Evolutionary conservation across 306 rosid species (phyloP), one percentile per base, ranked within the genome.

Genomic region (Prunus mongolica): DNA sequence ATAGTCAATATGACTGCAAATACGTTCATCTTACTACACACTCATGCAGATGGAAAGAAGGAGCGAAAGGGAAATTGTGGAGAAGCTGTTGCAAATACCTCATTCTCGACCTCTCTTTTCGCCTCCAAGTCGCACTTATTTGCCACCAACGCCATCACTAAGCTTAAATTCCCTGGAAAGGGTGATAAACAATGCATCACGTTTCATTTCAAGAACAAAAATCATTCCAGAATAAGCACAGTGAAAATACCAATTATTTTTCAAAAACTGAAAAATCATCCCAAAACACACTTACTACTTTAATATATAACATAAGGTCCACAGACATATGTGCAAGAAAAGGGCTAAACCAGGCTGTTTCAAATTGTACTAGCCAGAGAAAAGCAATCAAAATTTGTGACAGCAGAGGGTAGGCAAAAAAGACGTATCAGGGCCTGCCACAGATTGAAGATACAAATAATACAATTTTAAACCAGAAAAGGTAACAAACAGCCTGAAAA

Each of bases 91-190:
- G 45, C 19, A 24, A 50, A 44, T 84, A 91, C 97, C 97, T 93
- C 96, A 46, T 80, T 56, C 51, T 72, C 85, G 30, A 93, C 87
- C 81, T 93, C 93, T 78, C 96, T 87, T 69, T 78, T 87, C 3
- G 85, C 87, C 56, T 82, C 93, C 89, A 93, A 78, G 79, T 93
- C 98, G 32, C 76, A 86, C 79, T 93, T 93, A 73, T 93, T 93
- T 73, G 87, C 98, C 27, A 85, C 98, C 69, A 93, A 84, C 12
- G 91, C 96, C 98, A 90, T 79, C 77, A 90, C 94, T 79, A 87
- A 28, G 74, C 84, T 93, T 65, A 76, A 84, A 81, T 80, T 93
- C 69, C 93, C 98, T 93, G 34, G 68, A 81, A 69, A 11, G 52
- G 6, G 22, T 22, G 22, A 25, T 27, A 24, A 50, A 15, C 63